Base-by-base conservation (phyloP, 495 filamentous ascomycete genomes). In the Talaromyces wortmannii region DNA sequence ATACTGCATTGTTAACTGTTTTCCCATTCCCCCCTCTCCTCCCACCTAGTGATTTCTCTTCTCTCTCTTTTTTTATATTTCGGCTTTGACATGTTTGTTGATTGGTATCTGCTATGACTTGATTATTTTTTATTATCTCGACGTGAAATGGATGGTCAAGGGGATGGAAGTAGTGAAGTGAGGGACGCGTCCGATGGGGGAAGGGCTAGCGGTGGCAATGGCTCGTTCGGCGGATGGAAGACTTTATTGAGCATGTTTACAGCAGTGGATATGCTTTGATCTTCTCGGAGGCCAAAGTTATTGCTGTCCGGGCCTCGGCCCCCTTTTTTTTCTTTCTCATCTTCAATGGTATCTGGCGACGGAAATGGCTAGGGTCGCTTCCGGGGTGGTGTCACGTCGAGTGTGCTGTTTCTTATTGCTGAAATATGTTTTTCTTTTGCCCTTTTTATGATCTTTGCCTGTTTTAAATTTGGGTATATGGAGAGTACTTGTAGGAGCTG, bases 351-450 rank as follows among this genome's bases (percentile, higher is more conserved):
- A 59, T 42, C 52, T 74, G 74, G 73, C 72, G 74, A 75, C 62
- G 74, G 74, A 75, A 63, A 59, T 75, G 70, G 65, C 55, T 75
- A 76, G 74, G 74, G 73, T 74, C 73, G 74, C 74, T 74, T 75
- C 74, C 72, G 74, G 74, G 74, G 74, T 72, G 73, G 74, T 78
- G 63, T 63, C 71, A 63, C 69, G 72, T 75, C 74, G 63, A 69
- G 68, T 63, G 59, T 65, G 60, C 65, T 60, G 23, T 23, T 23
- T 23, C 23, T 54, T 70, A 53, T 67, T 50, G 18, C 8, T 31
- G 12, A 31, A 50, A 11, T 11, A 17, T 31, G 36, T 10, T 40
- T 40, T 40, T 40, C 23, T 23, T 48, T 18, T 42, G 31, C 23
- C 31, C 30, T 53, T 48, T 55, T 23, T 17, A 45, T 55, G 23